Evolutionary conservation across 345 rosid species (phyloP), one percentile per base, ranked within the genome.

Genomic region (Salix udensis): DNA sequence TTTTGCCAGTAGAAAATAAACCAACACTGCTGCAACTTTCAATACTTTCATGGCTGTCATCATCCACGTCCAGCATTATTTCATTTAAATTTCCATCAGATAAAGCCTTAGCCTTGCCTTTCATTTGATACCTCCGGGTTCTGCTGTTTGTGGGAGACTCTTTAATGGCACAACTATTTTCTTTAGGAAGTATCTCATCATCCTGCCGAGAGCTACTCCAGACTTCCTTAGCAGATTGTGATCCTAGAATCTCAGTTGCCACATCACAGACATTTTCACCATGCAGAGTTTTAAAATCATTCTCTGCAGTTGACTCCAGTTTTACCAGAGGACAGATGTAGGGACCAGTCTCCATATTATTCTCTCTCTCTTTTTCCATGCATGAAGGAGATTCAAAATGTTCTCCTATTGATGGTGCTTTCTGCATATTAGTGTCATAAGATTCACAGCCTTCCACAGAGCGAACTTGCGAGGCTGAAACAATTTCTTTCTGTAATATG

Each of bases 11-110:
- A 24, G 83, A 81, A 69, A 82, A 76, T 65, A 83, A 74, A 71
- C 91, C 84, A 13, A 89, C 77, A 67, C 90, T 89, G 42, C 87
- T 91, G 75, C 97, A 93, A 75, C 98, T 93, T 82, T 96, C 99
- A 39, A 89, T 96, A 79, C 98, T 96, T 83, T 89, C 97, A 53
- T 85, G 85, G 83, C 98, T 96, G 77, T 82, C 89, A 72, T 89
- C 82, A 1, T 83, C 87, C 72, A 85, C 87, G 80, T 85, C 79
- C 24, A 70, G 65, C 77, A 71, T 78, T 77, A 70, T 84, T 81
- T 78, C 91, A 76, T 77, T 76, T 70, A 74, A 70, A 77, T 85
- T 82, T 60, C 87, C 89, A 82, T 88, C 90, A 11, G 92, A 90
- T 68, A 87, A 80, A 77, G 88, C 91, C 83, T 84, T 90, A 31